These are phyloP conservation scores for Vinca minor DNA, from an alignment of 257 asterid genomes.

Conservation along the genomic window DNA sequence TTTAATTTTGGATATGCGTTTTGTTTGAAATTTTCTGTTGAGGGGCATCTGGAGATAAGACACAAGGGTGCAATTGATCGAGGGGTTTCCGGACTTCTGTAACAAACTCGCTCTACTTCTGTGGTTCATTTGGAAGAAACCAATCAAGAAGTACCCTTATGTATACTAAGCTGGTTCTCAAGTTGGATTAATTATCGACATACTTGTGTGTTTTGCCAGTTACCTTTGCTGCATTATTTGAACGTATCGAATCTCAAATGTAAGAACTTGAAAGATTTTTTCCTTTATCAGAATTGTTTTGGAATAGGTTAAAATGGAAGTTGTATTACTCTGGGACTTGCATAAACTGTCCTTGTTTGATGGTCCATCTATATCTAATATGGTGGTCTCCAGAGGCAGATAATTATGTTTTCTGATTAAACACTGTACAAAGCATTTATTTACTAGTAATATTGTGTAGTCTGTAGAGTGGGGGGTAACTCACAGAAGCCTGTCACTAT, in stretches of 20 bases:
- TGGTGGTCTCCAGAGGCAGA: not conserved
- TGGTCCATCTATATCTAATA: not conserved
- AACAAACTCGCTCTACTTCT: not conserved
- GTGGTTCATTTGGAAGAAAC: not conserved
- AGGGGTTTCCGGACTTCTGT: not conserved
- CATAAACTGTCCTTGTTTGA: not conserved
- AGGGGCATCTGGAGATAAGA: not conserved
- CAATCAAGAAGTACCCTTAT: not conserved
- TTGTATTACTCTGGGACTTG: not conserved
- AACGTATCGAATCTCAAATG: not conserved
- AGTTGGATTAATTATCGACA: not conserved
- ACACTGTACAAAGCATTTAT: not conserved
- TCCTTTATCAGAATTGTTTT: no score
- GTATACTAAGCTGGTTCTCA: not conserved
- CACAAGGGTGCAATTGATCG: not conserved
- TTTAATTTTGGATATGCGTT: not conserved
- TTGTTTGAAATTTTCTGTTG: not conserved
- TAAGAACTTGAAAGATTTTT: not conserved
- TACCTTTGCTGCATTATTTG: not conserved
- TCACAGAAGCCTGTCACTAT: not conserved
- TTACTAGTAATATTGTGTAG: not conserved
- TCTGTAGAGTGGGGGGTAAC: not conserved
- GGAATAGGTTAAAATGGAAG: not conserved
- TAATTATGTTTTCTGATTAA: constrained; percentile 1
- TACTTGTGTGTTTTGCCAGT: not conserved